Percentiles rank a stretch among this genome's conserved stretches.
Conservation (phyloP, 805 yeast species). For the Wickerhamiella slavikovae region DNA sequence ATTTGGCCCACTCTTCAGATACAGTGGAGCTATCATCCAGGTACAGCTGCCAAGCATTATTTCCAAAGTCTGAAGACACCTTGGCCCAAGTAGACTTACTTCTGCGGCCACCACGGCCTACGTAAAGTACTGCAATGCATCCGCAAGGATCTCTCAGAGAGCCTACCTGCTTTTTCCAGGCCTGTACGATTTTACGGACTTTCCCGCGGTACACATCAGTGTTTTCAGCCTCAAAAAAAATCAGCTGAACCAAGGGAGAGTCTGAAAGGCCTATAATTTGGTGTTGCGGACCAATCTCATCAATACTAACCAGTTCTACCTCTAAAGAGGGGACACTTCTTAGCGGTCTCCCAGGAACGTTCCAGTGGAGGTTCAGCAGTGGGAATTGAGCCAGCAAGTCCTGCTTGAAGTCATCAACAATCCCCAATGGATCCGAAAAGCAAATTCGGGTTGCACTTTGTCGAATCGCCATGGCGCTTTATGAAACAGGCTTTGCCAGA, state of each 20-base stretch:
- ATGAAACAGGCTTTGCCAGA: too few species aligned
- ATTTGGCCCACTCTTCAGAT: conserved; percentile 30
- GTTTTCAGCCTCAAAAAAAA: conserved; percentile 45
- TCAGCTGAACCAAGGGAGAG: conserved; percentile 39
- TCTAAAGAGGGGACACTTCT: conserved; percentile 43
- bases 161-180: conserved; percentile 43
- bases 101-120: conserved; percentile 7
- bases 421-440: conserved; percentile 56
- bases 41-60: conserved; percentile 8
- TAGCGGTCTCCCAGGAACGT: conserved; percentile 27
- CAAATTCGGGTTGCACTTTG: conserved; percentile 21
- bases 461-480: background rate
- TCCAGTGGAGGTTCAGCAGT: conserved; percentile 55
- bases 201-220: conserved; percentile 59
- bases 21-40: conserved; percentile 5
- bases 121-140: conserved; percentile 39
- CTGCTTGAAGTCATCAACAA: conserved; percentile 25
- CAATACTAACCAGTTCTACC: conserved; percentile 35
- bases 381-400: conserved; percentile 30
- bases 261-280: conserved; percentile 22
- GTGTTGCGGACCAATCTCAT: conserved; percentile 23
- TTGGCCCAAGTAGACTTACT: conserved; percentile 10
- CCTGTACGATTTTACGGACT: conserved; percentile 61
- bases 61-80: conserved; percentile 15
- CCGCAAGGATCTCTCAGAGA: conserved; percentile 28